Evolutionary conservation across 2,329 filamentous ascomycete genomes (phyloP).

Genomic region (Podosphaera xanthii): DNA sequence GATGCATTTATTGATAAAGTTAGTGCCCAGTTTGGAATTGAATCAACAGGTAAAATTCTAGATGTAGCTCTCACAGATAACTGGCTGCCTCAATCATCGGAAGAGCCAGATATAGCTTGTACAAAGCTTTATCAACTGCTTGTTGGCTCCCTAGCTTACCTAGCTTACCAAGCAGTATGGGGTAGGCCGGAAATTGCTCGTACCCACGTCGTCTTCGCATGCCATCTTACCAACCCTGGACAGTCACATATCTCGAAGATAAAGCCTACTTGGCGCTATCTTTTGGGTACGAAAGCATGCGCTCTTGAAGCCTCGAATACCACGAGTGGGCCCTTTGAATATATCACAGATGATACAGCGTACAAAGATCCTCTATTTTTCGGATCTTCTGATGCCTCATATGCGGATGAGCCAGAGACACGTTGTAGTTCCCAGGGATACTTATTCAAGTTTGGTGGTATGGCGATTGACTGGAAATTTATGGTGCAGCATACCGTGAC

Average conservation of each 20-base stretch:
- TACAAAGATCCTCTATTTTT: background rate
- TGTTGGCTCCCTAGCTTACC: no score
- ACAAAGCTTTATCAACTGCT: no score
- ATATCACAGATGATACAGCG: background rate
- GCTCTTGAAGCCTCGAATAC: background rate
- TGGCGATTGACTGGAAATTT: background rate
- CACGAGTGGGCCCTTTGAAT: background rate
- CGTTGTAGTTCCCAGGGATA: background rate
- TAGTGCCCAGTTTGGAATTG: no score
- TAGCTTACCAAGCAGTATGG: no score
- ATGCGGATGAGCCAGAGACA: background rate
- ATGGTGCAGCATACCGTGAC: background rate
- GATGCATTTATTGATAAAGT: no score
- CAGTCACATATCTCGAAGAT: conserved; percentile 1
- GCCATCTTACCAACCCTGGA: background rate
- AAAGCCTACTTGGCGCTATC: background rate
- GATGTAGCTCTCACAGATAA: no score
- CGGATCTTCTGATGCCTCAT: no score
- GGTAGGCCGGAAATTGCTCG: no score
- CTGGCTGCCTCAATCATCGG: no score
- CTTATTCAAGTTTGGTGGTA: background rate
- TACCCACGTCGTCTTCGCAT: no score
- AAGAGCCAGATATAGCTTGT: no score
- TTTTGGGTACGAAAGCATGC: background rate
- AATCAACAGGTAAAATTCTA: no score